Conservation (phyloP, 2,329 filamentous ascomycete species). For the Cytospora schulzeri region DNA sequence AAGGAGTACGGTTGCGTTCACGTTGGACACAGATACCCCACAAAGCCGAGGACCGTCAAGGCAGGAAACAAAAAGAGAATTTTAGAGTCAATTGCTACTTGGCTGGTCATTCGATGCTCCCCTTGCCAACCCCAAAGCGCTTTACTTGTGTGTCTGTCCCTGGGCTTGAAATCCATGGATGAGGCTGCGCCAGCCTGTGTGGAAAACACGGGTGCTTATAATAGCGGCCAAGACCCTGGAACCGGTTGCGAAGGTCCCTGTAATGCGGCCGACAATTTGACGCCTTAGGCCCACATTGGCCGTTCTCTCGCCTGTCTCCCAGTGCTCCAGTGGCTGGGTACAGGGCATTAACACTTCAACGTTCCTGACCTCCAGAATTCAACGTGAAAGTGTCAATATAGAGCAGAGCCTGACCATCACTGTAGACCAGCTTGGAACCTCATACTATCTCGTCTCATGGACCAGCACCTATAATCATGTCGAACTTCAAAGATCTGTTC, state of each 20-base stretch:
- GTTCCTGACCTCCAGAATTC: not conserved
- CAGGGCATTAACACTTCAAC: not conserved
- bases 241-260: not conserved
- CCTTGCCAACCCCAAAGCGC: too few species aligned
- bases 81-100: not conserved
- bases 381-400: not conserved
- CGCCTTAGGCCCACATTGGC: not conserved
- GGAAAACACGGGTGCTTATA: not conserved
- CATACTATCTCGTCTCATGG: not conserved
- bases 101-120: not conserved
- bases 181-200: not conserved
- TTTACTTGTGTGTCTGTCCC: not conserved
- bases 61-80: not conserved
- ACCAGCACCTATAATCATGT: slow-evolving; percentile 7
- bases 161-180: not conserved
- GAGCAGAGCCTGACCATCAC: not conserved
- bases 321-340: not conserved
- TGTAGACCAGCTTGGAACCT: not conserved
- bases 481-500: slow-evolving; percentile 5
- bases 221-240: not conserved
- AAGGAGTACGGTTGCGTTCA: not conserved
- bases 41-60: not conserved
- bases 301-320: not conserved
- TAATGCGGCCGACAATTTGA: not conserved
- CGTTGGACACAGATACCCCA: not conserved